Conservation (phyloP, 768 basidiomycete species). For the Russula earlei region DNA sequence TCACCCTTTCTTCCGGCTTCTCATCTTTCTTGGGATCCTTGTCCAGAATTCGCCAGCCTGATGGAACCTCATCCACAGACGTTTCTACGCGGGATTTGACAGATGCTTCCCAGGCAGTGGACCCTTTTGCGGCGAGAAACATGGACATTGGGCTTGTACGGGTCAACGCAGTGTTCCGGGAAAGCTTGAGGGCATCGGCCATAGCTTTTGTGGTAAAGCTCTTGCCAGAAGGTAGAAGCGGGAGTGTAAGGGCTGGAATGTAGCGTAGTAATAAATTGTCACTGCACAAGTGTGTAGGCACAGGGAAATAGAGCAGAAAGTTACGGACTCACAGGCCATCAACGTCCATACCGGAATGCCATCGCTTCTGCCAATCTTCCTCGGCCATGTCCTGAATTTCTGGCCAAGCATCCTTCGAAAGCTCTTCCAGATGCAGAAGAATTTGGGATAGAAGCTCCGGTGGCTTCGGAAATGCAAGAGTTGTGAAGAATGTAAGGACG, state of each 20-base stretch:
- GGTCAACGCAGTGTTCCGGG: conserved; percentile 46
- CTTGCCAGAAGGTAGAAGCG: conserved; percentile 40
- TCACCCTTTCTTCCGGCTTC: conserved; percentile 37
- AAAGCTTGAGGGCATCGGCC: conserved; percentile 52
- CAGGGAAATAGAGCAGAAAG: neutral
- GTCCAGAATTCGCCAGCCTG: conserved; percentile 65
- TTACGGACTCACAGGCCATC: conserved; percentile 46
- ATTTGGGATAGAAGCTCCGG: conserved; percentile 56
- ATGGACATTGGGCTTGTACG: conserved; percentile 59
- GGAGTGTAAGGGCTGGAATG: conserved; percentile 42
- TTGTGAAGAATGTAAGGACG: conserved; percentile 9
- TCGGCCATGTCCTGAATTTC: conserved; percentile 18
- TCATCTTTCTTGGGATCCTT: conserved; percentile 35
- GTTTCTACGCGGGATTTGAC: conserved; percentile 45
- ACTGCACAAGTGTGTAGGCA: conserved; percentile 26
- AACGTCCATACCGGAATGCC: conserved; percentile 40
- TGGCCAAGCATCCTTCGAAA: conserved; percentile 48
- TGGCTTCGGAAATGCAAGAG: conserved; percentile 35
- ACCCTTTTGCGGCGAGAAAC: conserved; percentile 61
- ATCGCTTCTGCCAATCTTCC: conserved; percentile 26
- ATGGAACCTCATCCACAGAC: conserved; percentile 49
- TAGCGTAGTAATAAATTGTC: conserved; percentile 33
- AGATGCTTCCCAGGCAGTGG: conserved; percentile 65
- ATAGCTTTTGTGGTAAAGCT: conserved; percentile 51
- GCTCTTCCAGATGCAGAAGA: conserved; percentile 41